A percentile compares a stretch with the other conserved stretches of the same genome.
phyloP scores from a whole-genome alignment of 495 filamentous ascomycete genomes.

The Corynascus novoguineensis region DNA sequence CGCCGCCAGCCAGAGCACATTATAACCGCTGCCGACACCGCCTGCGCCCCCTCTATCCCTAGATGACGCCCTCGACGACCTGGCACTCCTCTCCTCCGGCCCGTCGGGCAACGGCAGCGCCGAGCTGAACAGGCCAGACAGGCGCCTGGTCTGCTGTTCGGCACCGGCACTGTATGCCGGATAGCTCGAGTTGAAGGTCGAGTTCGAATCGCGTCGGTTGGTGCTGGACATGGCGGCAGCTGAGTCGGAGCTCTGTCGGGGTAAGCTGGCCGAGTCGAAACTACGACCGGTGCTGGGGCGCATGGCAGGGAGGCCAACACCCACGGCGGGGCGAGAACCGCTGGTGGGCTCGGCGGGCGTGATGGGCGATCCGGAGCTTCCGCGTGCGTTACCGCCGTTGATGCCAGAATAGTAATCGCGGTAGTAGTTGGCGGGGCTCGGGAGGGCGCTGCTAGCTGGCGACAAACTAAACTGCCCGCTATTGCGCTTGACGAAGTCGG shows the following conservation, averaged over 20 bases:
- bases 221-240: constrained; percentile 23
- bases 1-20: constrained; percentile 78
- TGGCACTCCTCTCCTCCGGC: constrained; percentile 40
- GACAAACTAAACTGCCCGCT: constrained; percentile 53
- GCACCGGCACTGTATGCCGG: constrained; percentile 9
- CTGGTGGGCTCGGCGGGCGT: constrained; percentile 5
- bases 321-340: constrained; percentile 22
- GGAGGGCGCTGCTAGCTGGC: constrained; percentile 39
- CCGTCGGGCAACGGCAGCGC: constrained; percentile 76
- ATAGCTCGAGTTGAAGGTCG: constrained; percentile 40
- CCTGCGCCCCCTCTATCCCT: constrained; percentile 36
- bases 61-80: constrained; percentile 47
- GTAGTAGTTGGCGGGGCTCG: constrained; percentile 49
- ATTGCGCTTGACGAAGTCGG: constrained; percentile 51
- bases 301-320: constrained; percentile 25
- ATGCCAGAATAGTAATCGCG: constrained; percentile 43
- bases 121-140: constrained; percentile 75
- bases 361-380: constrained; percentile 33
- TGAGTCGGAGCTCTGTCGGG: constrained; percentile 44
- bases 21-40: constrained; percentile 36
- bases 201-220: constrained; percentile 42
- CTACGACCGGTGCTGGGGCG: constrained; percentile 51
- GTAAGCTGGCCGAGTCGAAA: constrained; percentile 39
- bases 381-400: constrained; percentile 33
- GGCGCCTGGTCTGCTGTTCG: constrained; percentile 28